Conservation (phyloP, 1,284 basidiomycete genomes). For the Abortiporus biennis region DNA sequence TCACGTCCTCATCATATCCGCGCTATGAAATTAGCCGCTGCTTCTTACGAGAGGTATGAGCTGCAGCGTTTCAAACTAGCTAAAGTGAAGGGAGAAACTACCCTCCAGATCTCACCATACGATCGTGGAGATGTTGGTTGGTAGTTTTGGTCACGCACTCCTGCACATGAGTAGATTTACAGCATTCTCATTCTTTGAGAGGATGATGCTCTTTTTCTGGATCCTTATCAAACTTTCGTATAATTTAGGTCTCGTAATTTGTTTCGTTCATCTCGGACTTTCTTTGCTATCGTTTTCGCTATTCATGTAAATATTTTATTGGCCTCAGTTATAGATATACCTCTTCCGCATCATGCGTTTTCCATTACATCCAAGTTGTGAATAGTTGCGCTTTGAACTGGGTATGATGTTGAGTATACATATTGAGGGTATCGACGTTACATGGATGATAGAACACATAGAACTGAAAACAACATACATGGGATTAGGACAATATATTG, state of each 20-base stretch:
- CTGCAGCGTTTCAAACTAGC: constrained; percentile 71
- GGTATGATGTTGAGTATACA: no score
- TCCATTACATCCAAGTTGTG: no score
- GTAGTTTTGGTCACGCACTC: constrained; percentile 28
- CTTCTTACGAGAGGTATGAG: constrained; percentile 78
- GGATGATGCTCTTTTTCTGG: neutral
- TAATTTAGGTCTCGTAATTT: neutral
- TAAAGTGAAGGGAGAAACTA: constrained; percentile 54
- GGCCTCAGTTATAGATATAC: no score
- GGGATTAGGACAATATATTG: no score
- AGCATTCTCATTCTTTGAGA: neutral
- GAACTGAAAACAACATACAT: no score
- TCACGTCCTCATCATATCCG: constrained; percentile 73
- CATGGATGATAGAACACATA: neutral
- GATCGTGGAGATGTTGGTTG: constrained; percentile 66
- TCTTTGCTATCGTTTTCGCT: neutral
- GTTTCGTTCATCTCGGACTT: neutral
- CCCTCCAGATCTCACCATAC: constrained; percentile 55
- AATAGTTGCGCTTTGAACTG: no score
- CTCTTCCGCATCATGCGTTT: no score
- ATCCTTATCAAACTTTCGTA: neutral
- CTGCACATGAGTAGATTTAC: neutral
- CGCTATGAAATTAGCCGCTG: constrained; percentile 76
- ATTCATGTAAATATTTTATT: neutral
- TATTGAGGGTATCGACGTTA: neutral